Evolutionary conservation across 129 eudicot species (phyloP).

Genomic region (Ambrosia trifida): DNA sequence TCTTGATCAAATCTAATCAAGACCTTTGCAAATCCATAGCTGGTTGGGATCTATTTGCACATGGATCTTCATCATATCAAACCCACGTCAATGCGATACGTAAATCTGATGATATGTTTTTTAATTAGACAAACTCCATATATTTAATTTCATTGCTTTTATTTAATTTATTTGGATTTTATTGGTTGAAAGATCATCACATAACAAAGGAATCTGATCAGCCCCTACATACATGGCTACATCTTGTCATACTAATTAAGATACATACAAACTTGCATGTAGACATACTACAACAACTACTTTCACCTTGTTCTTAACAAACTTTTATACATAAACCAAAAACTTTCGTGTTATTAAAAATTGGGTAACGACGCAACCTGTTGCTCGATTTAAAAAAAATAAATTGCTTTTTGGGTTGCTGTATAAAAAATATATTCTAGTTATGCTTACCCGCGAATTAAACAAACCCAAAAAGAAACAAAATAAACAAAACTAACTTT

Average conservation of each 20-base stretch:
- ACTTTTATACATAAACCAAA: neutral
- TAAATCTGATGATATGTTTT: constrained; percentile 40
- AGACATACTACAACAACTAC: neutral
- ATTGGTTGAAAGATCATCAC: constrained; percentile 23
- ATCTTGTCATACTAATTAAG: constrained; percentile 16
- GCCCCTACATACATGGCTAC: constrained; percentile 23
- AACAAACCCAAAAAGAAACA: too few relatives aligned
- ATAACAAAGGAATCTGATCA: constrained; percentile 37
- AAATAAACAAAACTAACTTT: too few relatives aligned
- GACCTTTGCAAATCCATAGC: constrained; percentile 39
- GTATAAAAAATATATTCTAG: too few relatives aligned
- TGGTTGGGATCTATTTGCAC: constrained; percentile 44
- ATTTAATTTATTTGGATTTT: constrained; percentile 17
- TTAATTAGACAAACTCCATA: constrained; percentile 30
- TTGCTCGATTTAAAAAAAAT: too few relatives aligned
- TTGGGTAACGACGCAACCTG: too few relatives aligned
- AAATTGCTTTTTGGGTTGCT: neutral
- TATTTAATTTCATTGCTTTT: constrained; percentile 8
- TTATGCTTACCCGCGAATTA: too few relatives aligned
- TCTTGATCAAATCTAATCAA: constrained; percentile 33
- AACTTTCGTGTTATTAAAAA: neutral
- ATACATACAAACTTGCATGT: neutral
- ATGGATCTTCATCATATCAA: constrained; percentile 41
- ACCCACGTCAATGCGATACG: constrained; percentile 45
- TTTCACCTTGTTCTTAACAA: neutral